Percentiles rank a stretch among this genome's conserved stretches.
Evolutionary conservation across 345 rosid species (phyloP).

Genomic region (Salix udensis): DNA sequence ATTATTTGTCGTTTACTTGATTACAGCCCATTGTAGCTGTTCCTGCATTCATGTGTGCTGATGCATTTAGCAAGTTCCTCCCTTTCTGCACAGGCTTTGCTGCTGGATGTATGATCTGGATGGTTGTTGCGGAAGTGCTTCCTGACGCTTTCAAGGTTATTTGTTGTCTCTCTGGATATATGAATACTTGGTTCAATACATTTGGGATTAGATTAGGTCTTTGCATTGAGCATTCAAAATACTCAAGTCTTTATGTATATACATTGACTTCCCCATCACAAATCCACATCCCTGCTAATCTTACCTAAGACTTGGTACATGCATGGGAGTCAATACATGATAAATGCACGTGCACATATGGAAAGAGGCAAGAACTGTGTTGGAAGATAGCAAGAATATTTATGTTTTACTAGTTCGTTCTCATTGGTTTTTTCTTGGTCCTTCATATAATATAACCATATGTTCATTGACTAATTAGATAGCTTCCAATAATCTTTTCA

Average conservation of each 20-base stretch:
- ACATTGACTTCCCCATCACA: background rate
- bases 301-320: no score
- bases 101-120: slow-evolving; percentile 99
- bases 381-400: no score
- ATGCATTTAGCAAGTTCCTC: slow-evolving; percentile 84
- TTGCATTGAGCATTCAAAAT: slow-evolving; percentile 4
- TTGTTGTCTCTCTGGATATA: background rate
- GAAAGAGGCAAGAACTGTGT: no score
- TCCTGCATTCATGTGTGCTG: slow-evolving; percentile 97
- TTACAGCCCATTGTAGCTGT: slow-evolving; percentile 94
- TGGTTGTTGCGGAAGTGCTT: slow-evolving; percentile 98
- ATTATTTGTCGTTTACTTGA: background rate
- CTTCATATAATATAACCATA: background rate
- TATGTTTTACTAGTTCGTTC: background rate
- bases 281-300: no score
- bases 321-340: no score
- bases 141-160: slow-evolving; percentile 97
- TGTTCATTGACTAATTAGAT: background rate
- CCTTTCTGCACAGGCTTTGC: slow-evolving; percentile 99
- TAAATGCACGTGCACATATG: no score
- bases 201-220: background rate
- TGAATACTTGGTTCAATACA: background rate
- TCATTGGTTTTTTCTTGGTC: background rate
- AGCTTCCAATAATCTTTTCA: background rate
- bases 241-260: background rate